Evolutionary conservation across 345 rosid species (phyloP).

Genomic region (Physaria fendleri): DNA sequence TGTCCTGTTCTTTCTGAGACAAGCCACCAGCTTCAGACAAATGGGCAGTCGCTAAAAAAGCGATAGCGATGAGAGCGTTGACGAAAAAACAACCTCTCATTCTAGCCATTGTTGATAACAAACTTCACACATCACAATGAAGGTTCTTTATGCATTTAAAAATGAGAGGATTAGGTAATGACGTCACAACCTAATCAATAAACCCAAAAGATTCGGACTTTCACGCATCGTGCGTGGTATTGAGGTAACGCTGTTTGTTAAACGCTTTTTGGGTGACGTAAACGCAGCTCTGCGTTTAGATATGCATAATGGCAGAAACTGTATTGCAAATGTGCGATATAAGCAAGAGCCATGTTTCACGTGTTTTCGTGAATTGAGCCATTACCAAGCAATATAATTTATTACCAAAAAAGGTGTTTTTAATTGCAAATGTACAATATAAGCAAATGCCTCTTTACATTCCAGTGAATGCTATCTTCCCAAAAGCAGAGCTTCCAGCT

Average conservation of each 20-base stretch:
- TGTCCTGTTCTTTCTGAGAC: constrained; percentile 54
- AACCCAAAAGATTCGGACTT: constrained; percentile 11
- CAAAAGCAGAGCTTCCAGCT: constrained; percentile 75
- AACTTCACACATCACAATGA: neutral
- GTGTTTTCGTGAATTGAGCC: neutral
- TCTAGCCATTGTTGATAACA: constrained; percentile 20
- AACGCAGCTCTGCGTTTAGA: no score
- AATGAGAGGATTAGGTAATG: neutral
- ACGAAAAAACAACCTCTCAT: constrained; percentile 16
- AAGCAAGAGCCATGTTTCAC: constrained; percentile 17
- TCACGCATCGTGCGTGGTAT: constrained; percentile 25
- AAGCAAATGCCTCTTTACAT: constrained; percentile 33
- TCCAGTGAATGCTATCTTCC: constrained; percentile 56
- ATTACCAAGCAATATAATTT: constrained; percentile 16
- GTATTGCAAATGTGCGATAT: neutral
- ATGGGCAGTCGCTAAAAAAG: constrained; percentile 19
- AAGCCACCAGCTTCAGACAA: constrained; percentile 25
- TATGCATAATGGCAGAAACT: no score
- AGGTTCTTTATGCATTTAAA: constrained; percentile 5
- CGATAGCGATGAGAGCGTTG: constrained; percentile 15
- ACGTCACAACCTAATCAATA: constrained; percentile 17
- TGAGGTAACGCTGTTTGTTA: neutral
- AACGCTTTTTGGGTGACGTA: neutral
- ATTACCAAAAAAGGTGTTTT: no score
- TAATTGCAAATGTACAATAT: no score